Conservation (phyloP, 2,329 filamentous ascomycete species). For the Lachnellula subtilissima region DNA sequence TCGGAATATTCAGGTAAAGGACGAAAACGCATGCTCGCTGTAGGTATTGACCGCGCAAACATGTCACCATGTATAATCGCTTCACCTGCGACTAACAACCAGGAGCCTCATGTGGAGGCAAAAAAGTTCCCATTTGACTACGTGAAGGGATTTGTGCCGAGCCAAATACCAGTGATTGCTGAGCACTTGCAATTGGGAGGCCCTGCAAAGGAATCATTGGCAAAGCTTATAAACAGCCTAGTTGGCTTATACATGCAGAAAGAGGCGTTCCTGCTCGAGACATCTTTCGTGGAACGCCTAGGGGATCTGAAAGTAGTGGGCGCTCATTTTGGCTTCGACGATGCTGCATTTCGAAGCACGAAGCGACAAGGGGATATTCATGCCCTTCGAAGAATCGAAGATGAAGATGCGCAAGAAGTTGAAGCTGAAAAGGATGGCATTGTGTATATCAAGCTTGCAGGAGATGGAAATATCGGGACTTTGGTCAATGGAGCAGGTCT, state of each 20-base stretch:
- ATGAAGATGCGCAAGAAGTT: conserved; percentile 51
- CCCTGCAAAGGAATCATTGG: conserved; percentile 39
- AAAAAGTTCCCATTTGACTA: conserved; percentile 61
- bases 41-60: conserved; percentile 60
- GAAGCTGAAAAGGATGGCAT: conserved; percentile 67
- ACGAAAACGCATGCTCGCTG: conserved; percentile 49
- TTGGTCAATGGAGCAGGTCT: conserved; percentile 86
- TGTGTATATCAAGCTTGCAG: conserved; percentile 64
- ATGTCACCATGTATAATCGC: conserved; percentile 60
- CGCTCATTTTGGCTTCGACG: conserved; percentile 62
- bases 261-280: conserved; percentile 59
- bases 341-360: conserved; percentile 60
- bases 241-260: conserved; percentile 57
- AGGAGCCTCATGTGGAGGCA: conserved; percentile 39
- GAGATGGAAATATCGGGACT: conserved; percentile 65
- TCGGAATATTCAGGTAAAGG: conserved; percentile 33
- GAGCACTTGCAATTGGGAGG: conserved; percentile 47
- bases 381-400: conserved; percentile 45
- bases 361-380: conserved; percentile 60
- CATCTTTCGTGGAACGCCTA: conserved; percentile 39
- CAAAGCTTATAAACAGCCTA: conserved; percentile 48
- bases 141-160: conserved; percentile 39
- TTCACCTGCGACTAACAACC: conserved; percentile 41
- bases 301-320: conserved; percentile 45
- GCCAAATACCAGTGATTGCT: conserved; percentile 38